Evolutionary conservation across 495 filamentous ascomycete species (phyloP).

Genomic region (Xylaria nigripes): DNA sequence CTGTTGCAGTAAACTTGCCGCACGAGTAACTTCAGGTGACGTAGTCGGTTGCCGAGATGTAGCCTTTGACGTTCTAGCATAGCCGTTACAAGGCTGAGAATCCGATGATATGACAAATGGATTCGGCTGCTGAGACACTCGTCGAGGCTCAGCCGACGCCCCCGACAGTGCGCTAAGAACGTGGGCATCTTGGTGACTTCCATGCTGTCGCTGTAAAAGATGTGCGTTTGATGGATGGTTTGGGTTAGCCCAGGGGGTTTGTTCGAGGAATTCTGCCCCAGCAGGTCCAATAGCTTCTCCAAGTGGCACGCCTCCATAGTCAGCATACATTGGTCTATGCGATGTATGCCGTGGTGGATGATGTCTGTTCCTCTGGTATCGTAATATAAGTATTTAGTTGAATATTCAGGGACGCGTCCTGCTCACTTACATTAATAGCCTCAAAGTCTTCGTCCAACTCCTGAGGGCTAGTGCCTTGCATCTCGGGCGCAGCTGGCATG

Average conservation of each 20-base stretch:
- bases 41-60: conserved; percentile 17
- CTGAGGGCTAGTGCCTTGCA: conserved; percentile 58
- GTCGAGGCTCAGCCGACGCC: conserved; percentile 22
- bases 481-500: conserved; percentile 86
- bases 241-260: conserved; percentile 82
- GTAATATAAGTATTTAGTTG: not conserved
- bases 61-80: conserved; percentile 16
- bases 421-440: conserved; percentile 71
- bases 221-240: conserved; percentile 64
- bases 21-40: conserved; percentile 26
- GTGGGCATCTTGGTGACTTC: conserved; percentile 24
- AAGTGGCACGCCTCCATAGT: conserved; percentile 32
- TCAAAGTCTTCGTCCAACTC: conserved; percentile 82
- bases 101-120: conserved; percentile 22
- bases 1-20: conserved; percentile 22
- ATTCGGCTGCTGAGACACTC: conserved; percentile 27
- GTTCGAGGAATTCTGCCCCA: conserved; percentile 74
- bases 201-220: conserved; percentile 36
- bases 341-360: conserved; percentile 16
- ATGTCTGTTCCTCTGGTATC: conserved; percentile 20
- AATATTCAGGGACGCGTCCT: not conserved
- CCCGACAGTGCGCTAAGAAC: conserved; percentile 14
- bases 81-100: conserved; percentile 19
- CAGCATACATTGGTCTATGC: conserved; percentile 21
- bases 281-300: conserved; percentile 48